Evolutionary conservation across 306 rosid genomes (phyloP), one percentile per base, ranked within the genome.

Genomic region (Prosopis cineraria): DNA sequence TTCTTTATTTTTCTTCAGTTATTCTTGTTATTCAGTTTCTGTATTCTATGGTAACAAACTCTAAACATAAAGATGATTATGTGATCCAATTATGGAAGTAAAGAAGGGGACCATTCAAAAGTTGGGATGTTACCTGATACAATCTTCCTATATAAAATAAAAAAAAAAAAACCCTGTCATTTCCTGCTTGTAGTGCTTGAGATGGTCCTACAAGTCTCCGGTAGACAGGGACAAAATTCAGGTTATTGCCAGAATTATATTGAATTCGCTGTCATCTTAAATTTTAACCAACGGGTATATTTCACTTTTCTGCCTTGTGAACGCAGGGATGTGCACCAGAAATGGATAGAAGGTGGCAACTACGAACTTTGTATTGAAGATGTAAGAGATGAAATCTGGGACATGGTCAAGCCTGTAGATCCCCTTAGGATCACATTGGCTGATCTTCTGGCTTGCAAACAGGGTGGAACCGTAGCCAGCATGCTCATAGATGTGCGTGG

Each of bases 311-410:
- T 16, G 22, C 59, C 31, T 60, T 19, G 7, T 80, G 48, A 78
- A 87, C 70, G 85, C 96, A 95, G 98, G 83, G 99, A 95, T 75
- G 99, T 95, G 53, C 98, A 95, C 77, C 98, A 95, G 77, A 93
- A 93, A 81, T 95, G 99, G 99, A 95, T 93, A 4, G 99, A 95
- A 62, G 99, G 99, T 37, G 99, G 99, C 68, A 95, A 93, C 96
- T 95, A 95, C 34, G 99, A 95, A 66, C 86, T 95, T 73, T 95
- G 99, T 73, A 95, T 95, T 3, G 99, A 95, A 84, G 99, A 95
- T 78, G 99, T 95, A 10, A 85, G 99, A 79, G 99, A 95, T 58
- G 98, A 95, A 89, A 90, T 95, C 36, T 95, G 98, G 98, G 98
- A 95, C 73, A 95, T 95, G 99, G 99, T 95, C 25, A 93, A 95